Evolutionary conservation across 192 early-diverging fungal genomes (phyloP).

Genomic region (Mortierella claussenii): DNA sequence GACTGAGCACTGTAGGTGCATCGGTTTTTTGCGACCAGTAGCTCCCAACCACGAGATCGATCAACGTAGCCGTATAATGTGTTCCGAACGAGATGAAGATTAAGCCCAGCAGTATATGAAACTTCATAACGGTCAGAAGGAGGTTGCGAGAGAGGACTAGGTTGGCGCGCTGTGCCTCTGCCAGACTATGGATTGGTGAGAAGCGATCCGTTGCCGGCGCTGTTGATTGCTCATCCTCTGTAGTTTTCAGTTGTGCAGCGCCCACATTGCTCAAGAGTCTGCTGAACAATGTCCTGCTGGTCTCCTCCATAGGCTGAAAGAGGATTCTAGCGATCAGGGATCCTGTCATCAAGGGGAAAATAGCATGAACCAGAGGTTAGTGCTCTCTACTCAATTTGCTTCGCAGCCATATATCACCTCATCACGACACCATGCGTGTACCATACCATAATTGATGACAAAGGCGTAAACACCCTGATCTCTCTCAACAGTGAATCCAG

Average conservation of each 20-base stretch:
- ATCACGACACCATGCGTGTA: background rate
- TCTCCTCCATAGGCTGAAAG: conserved; percentile 96
- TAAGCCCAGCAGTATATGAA: conserved; percentile 80
- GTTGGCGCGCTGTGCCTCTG: conserved; percentile 22
- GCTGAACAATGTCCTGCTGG: conserved; percentile 85
- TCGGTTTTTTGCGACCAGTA: conserved; percentile 61
- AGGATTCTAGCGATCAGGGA: conserved; percentile 90
- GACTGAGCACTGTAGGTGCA: conserved; percentile 67
- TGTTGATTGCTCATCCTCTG: background rate
- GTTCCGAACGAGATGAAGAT: conserved; percentile 85
- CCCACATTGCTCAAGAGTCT: conserved; percentile 60
- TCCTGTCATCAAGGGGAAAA: conserved; percentile 58
- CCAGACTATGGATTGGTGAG: background rate
- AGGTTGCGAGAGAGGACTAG: conserved; percentile 46
- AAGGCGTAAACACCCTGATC: conserved; percentile 88
- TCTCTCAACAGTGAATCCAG: conserved; percentile 59
- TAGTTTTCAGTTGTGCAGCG: conserved; percentile 2
- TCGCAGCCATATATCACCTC: background rate
- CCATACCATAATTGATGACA: conserved; percentile 84
- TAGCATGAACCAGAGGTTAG: background rate
- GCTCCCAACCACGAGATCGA: conserved; percentile 70
- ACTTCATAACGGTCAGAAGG: conserved; percentile 60
- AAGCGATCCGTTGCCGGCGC: background rate
- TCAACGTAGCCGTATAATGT: conserved; percentile 78
- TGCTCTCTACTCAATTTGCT: background rate